A percentile compares a stretch with the other conserved stretches of the same genome.
phyloP scores from a whole-genome alignment of 306 rosid species.

The Myrica gale region DNA sequence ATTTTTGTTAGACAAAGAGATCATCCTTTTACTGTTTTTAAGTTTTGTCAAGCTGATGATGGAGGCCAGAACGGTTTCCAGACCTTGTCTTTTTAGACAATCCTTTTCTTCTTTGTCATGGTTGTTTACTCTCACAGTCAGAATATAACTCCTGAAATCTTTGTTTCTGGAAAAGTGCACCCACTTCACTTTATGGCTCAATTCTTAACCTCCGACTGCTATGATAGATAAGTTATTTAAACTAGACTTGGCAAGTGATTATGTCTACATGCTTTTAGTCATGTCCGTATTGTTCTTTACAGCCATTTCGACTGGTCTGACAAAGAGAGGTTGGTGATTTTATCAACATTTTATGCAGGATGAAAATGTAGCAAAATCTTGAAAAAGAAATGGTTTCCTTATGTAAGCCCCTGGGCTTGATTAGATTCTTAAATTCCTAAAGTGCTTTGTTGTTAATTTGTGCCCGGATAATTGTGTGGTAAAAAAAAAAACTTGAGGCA shows the following conservation, averaged over 20 bases:
- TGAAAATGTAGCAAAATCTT: neutral
- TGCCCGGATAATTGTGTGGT: neutral
- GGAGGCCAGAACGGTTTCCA: neutral
- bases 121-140: neutral
- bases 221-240: neutral
- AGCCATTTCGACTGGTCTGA: neutral
- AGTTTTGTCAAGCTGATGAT: neutral
- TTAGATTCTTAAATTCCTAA: neutral
- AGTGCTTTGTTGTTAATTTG: neutral
- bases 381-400: neutral
- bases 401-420: neutral
- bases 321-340: neutral
- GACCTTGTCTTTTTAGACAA: neutral
- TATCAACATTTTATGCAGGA: neutral
- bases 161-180: neutral
- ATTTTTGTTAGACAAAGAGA: neutral
- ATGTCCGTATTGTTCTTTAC: neutral
- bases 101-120: neutral
- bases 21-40: neutral
- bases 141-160: neutral
- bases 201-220: neutral
- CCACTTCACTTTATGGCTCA: neutral
- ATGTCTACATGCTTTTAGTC: neutral
- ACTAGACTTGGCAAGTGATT: neutral
- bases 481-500: neutral